These are phyloP conservation scores for Rhizophlyctis rosea DNA, from an alignment of 192 early-diverging fungal species.

Conservation along the genomic window DNA sequence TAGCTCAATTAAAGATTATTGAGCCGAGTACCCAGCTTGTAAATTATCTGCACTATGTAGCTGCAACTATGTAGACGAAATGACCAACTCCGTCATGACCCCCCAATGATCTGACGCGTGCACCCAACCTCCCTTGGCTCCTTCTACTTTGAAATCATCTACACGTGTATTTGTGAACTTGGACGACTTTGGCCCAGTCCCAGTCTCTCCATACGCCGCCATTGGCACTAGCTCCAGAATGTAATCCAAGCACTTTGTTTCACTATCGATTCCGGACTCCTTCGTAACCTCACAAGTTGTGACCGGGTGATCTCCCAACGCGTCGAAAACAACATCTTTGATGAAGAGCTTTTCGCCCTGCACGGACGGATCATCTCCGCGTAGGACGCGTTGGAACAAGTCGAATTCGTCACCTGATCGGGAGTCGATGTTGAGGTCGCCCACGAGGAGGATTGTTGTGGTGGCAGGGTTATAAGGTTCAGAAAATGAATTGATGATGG, in stretches of 20 bases:
- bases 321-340: not conserved
- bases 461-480: not conserved
- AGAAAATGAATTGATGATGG: not conserved
- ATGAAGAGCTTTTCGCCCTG: not conserved
- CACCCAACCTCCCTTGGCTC: not conserved
- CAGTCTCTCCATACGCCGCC: not conserved
- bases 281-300: not conserved
- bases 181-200: no score
- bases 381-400: not conserved
- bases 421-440: not conserved
- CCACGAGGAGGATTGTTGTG: not conserved
- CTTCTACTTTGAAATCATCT: not conserved
- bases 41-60: no score
- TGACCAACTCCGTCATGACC: not conserved
- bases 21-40: no score
- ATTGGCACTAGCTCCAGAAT: not conserved
- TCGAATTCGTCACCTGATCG: not conserved
- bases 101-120: not conserved
- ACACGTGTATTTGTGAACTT: not conserved
- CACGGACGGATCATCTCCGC: not conserved
- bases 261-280: not conserved
- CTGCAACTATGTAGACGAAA: no score
- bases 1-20: no score
- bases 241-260: not conserved
- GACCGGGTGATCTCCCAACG: not conserved